Evolutionary conservation across 1,284 basidiomycete genomes (phyloP), one percentile per base, ranked within the genome.

Genomic region (Trichosporon sp.): DNA sequence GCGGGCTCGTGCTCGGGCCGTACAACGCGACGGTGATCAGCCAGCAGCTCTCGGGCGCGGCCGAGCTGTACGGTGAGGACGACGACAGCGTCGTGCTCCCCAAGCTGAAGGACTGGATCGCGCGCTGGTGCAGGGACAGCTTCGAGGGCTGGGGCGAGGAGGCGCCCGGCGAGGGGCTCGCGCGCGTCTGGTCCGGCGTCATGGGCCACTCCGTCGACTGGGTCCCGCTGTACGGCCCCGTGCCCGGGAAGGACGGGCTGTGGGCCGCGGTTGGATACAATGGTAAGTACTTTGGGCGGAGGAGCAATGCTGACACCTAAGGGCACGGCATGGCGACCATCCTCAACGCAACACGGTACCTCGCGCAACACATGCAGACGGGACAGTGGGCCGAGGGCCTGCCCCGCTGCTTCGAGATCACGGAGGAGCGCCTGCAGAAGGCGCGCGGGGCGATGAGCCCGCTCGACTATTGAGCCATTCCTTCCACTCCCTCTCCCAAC

Each of bases 111-210:
- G 23, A 62, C 1, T 72, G 70, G 71, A 53, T 72, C 12, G 51
- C 31, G 3, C 32, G 25, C 25, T 73, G 68, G 53, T 70, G 73
- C 60, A 64, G 66, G 65, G 65, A 73, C 27, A 66, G 63, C 23
- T 77, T 74, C 34, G 64, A 56, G 3, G 72, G 68, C 8, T 78
- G 77, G 76, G 75, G 74, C 0, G n/a, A 66, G 15, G 75, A 78
- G 38, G 65, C 62, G 9, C 62, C 68, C 0, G 74, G 74, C 5
- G 78, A 78, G 63, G 78, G 78, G 0, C 65, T 72, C 2, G 68
- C 70, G 2, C 65, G 72, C 21, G 60, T 72, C 13, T 79, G 78
- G 78, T 67, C 73, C 0, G 77, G 75, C 62, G 51, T 79, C 69
- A 72, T 75, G 66, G 72, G 72, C 31, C 73, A 74, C 47, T 73